A percentile compares a stretch with the other conserved stretches of the same genome.
These are phyloP conservation scores for Wickerhamomyces silvicola DNA, from an alignment of 805 yeast species.

Conservation along the genomic window DNA sequence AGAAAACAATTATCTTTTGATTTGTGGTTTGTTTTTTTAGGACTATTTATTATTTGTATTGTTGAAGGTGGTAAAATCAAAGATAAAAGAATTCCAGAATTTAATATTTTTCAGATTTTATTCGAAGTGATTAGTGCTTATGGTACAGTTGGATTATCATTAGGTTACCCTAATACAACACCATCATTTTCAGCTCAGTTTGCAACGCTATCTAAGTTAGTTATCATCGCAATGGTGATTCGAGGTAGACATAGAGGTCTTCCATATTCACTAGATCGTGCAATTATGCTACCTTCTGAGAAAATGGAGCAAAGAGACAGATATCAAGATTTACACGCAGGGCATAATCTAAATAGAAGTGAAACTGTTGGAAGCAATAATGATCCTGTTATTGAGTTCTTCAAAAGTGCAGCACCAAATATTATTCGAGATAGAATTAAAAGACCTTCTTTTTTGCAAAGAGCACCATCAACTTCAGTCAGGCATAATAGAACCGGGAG, in stretches of 20 bases:
- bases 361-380: conserved; percentile 18
- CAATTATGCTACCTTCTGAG: conserved; percentile 77
- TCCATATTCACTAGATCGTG: conserved; percentile 90
- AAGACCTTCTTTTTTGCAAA: conserved; percentile 21
- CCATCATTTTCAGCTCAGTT: conserved; percentile 74
- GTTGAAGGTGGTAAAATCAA: conserved; percentile 67
- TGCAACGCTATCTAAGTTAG: conserved; percentile 67
- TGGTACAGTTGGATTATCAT: conserved; percentile 90
- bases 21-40: conserved; percentile 87
- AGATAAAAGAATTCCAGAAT: conserved; percentile 37
- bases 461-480: no score
- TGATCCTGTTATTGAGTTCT: conserved; percentile 23
- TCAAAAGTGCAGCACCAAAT: conserved; percentile 23
- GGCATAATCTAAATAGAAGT: conserved; percentile 7
- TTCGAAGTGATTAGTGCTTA: conserved; percentile 93
- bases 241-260: conserved; percentile 96
- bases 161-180: conserved; percentile 67
- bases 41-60: conserved; percentile 78
- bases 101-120: conserved; percentile 64
- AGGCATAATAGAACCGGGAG: no score
- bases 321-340: conserved; percentile 25
- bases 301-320: conserved; percentile 56
- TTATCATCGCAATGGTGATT: conserved; percentile 82
- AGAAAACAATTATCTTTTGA: conserved; percentile 90
- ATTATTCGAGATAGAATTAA: conserved; percentile 16